phyloP scores from a whole-genome alignment of 2,329 filamentous ascomycete species.

The Onygenales sp. region DNA sequence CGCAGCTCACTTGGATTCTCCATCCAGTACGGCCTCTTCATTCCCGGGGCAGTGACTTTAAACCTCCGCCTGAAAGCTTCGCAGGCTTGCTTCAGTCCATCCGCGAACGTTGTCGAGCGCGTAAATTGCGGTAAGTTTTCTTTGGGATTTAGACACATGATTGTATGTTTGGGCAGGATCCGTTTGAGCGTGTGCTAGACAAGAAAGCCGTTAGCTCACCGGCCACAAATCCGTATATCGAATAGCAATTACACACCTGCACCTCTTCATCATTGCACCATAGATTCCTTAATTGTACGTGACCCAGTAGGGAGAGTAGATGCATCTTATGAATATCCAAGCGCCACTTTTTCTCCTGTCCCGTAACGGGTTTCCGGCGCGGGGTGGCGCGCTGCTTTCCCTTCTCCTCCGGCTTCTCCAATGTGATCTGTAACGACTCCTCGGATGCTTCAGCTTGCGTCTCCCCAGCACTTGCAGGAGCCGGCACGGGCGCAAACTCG shows the following conservation, averaged over 20 bases:
- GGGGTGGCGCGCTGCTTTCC: slow-evolving; percentile 16
- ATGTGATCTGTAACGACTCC: slow-evolving; percentile 27
- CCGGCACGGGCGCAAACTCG: slow-evolving; percentile 26
- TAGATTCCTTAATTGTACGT: slow-evolving; percentile 66
- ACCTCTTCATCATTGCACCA: slow-evolving; percentile 76
- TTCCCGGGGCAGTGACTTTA: slow-evolving; percentile 58
- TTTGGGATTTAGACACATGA: slow-evolving; percentile 60
- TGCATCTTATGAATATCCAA: slow-evolving; percentile 80
- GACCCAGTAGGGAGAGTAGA: slow-evolving; percentile 69
- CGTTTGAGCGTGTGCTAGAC: slow-evolving; percentile 39
- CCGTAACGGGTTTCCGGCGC: slow-evolving; percentile 45
- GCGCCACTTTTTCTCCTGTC: slow-evolving; percentile 51
- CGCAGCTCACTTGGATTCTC: slow-evolving; percentile 54
- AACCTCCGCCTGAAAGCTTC: slow-evolving; percentile 62
- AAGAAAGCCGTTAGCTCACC: not conserved
- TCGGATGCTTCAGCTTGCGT: slow-evolving; percentile 8
- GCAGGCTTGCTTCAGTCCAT: slow-evolving; percentile 62
- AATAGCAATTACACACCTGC: slow-evolving; percentile 39
- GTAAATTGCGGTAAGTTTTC: slow-evolving; percentile 62
- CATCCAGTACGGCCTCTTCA: slow-evolving; percentile 65
- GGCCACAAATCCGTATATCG: not conserved
- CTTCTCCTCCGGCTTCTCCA: slow-evolving; percentile 22
- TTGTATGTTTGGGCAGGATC: slow-evolving; percentile 56
- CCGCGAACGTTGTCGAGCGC: slow-evolving; percentile 65
- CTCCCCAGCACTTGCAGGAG: slow-evolving; percentile 6